These are phyloP conservation scores for Elsinoe ampelina DNA, from an alignment of 2,329 filamentous ascomycete genomes.

Conservation along the genomic window DNA sequence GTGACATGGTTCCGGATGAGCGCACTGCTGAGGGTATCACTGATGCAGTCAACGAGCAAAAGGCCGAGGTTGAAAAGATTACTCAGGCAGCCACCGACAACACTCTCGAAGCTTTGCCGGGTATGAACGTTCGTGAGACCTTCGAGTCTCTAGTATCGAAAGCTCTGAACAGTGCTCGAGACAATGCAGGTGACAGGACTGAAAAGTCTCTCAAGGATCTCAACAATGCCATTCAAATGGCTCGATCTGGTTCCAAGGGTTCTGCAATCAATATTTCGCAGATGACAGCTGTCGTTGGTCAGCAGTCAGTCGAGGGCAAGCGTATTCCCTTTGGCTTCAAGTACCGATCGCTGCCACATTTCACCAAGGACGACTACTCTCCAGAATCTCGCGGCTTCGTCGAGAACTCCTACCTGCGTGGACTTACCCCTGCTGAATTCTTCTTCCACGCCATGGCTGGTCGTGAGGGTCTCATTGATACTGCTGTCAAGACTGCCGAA, in stretches of 20 bases:
- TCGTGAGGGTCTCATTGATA: constrained; percentile 99
- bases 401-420: constrained; percentile 95
- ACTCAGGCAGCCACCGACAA: constrained; percentile 75
- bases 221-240: constrained; percentile 97
- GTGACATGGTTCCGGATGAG: constrained; percentile 90
- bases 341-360: constrained; percentile 91
- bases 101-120: constrained; percentile 80
- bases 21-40: constrained; percentile 78
- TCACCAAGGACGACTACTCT: constrained; percentile 98
- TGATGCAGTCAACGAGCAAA: constrained; percentile 68
- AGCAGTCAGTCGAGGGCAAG: constrained; percentile 96
- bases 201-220: constrained; percentile 87
- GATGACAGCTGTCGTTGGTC: constrained; percentile 96
- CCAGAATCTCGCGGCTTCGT: constrained; percentile 95
- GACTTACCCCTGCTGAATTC: constrained; percentile 89
- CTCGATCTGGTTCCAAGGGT: constrained; percentile 92
- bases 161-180: constrained; percentile 88
- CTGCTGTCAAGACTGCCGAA: constrained; percentile 97
- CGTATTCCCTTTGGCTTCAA: constrained; percentile 99
- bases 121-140: constrained; percentile 97
- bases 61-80: constrained; percentile 66
- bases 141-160: constrained; percentile 97
- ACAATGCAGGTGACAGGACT: constrained; percentile 86
- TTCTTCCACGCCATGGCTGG: constrained; percentile 99
- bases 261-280: constrained; percentile 99